These are phyloP conservation scores for Rasamsonia emersonii DNA, from an alignment of 2,329 filamentous ascomycete species.

Conservation along the genomic window DNA sequence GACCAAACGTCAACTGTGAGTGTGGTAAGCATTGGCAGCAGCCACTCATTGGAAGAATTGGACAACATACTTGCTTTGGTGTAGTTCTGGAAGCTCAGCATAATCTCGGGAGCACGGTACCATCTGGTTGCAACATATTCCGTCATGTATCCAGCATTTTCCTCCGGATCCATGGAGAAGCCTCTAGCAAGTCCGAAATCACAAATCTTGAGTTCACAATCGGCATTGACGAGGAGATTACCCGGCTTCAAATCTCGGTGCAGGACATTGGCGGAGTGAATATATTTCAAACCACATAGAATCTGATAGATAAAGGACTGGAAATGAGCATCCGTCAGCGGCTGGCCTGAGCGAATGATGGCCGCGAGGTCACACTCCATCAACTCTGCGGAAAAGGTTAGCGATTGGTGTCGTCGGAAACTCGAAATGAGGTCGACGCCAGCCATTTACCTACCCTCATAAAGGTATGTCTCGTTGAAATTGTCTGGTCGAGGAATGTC, in stretches of 20 bases:
- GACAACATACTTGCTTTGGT: constrained; percentile 91
- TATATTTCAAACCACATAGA: constrained; percentile 96
- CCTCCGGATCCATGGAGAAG: constrained; percentile 93
- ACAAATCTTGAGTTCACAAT: constrained; percentile 98
- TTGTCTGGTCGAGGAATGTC: constrained; percentile 94
- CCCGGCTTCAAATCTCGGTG: constrained; percentile 96
- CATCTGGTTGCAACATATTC: constrained; percentile 98
- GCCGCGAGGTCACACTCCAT: constrained; percentile 99
- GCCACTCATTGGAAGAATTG: constrained; percentile 4
- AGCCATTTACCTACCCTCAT: constrained; percentile 62
- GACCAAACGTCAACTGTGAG: constrained; percentile 92
- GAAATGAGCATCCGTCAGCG: constrained; percentile 96
- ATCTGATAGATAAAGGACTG: constrained; percentile 99
- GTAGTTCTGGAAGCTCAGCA: constrained; percentile 99
- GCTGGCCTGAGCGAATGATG: constrained; percentile 95
- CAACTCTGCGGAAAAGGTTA: constrained; percentile 55
- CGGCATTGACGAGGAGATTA: constrained; percentile 94
- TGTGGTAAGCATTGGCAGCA: constrained; percentile 6
- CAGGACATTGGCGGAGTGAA: constrained; percentile 95
- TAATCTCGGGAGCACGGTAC: constrained; percentile 98
- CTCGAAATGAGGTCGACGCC: not conserved
- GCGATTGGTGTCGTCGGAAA: too few species aligned
- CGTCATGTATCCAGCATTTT: constrained; percentile 99
- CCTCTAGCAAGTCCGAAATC: constrained; percentile 95
- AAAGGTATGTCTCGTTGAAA: constrained; percentile 98